Evolutionary conservation across 2,329 filamentous ascomycete genomes (phyloP).

Genomic region (Emergomyces orientalis): DNA sequence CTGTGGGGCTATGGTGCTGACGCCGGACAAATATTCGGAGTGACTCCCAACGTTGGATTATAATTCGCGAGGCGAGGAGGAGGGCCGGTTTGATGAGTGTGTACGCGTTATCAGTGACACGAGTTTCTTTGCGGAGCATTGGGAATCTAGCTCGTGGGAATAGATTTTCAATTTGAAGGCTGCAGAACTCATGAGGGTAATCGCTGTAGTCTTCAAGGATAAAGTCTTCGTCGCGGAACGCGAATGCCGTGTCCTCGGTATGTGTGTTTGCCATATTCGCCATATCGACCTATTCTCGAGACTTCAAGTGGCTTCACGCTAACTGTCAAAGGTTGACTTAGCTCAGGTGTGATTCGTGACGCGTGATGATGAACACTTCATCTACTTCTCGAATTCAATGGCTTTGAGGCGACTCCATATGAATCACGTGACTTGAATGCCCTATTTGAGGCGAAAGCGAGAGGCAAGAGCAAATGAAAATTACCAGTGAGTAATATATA

Average conservation of each 20-base stretch:
- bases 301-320: no score
- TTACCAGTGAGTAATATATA: no score
- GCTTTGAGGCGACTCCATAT: no score
- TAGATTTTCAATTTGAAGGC: not conserved
- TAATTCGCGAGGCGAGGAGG: constrained; percentile 4
- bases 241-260: not conserved
- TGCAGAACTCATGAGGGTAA: not conserved
- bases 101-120: constrained; percentile 1
- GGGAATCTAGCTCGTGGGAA: not conserved
- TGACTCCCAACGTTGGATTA: constrained; percentile 4
- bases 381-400: no score
- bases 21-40: constrained; percentile 9
- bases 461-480: no score
- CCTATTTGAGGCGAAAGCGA: no score
- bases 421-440: no score
- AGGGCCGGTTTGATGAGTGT: not conserved
- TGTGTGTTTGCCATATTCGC: not conserved
- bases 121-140: not conserved
- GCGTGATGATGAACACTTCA: no score
- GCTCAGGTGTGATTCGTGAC: no score
- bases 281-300: no score
- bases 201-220: not conserved
- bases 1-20: constrained; percentile 5
- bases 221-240: not conserved
- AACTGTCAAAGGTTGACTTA: no score